A percentile compares a stretch with the other conserved stretches of the same genome.
These are phyloP conservation scores for Podila minutissima DNA, from an alignment of 192 early-diverging fungal species.

Conservation along the genomic window DNA sequence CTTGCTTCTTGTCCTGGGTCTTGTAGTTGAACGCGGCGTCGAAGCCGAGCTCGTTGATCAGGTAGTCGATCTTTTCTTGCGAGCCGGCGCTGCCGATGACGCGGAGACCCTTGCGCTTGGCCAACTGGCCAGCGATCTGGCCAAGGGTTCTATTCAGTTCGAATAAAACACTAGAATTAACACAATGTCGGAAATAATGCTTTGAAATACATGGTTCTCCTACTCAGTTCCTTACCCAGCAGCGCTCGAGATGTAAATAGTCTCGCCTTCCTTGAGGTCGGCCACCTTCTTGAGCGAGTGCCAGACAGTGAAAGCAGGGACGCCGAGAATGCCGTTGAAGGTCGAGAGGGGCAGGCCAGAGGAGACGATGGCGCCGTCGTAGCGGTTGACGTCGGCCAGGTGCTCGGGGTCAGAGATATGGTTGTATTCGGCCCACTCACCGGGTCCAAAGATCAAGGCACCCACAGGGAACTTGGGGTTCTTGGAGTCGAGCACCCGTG, in stretches of 20 bases:
- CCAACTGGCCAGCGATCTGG: constrained; percentile 76
- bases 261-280: constrained; percentile 82
- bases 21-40: constrained; percentile 97
- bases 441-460: constrained; percentile 65
- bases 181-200: not conserved
- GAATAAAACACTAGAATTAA: no score
- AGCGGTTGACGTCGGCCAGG: constrained; percentile 26
- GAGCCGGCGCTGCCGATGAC: constrained; percentile 88
- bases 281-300: constrained; percentile 67
- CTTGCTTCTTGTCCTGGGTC: constrained; percentile 23
- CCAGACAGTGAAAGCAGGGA: constrained; percentile 23
- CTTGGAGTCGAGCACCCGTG: constrained; percentile 69
- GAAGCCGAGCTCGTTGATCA: constrained; percentile 73
- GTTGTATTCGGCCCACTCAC: constrained; percentile 59
- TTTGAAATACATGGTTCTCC: not conserved
- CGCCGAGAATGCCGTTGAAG: constrained; percentile 9
- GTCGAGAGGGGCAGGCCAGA: not conserved
- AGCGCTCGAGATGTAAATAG: constrained; percentile 59
- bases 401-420: constrained; percentile 26
- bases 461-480: constrained; percentile 64
- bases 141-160: constrained; percentile 70
- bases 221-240: constrained; percentile 12
- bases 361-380: constrained; percentile 72
- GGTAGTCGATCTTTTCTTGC: constrained; percentile 83
- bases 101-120: constrained; percentile 76